A percentile compares a stretch with the other conserved stretches of the same genome.
These are phyloP conservation scores for Chytridium lagenaria DNA, from an alignment of 371 early-diverging fungal species.

Conservation along the genomic window DNA sequence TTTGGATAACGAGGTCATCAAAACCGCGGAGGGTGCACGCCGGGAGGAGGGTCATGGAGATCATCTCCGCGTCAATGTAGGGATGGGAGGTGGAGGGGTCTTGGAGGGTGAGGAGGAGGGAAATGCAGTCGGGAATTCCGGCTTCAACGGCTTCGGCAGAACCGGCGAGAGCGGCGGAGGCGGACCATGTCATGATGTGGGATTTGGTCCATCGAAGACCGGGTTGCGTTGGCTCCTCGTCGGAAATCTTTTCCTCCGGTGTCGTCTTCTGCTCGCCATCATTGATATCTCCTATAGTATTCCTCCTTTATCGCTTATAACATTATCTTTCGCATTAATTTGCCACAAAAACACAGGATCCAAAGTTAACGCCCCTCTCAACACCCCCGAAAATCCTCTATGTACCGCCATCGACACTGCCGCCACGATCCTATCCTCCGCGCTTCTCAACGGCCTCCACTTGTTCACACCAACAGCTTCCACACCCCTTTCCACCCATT, in stretches of 20 bases:
- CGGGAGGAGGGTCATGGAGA: background rate
- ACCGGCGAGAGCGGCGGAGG: slow-evolving; percentile 1
- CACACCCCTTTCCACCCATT: background rate
- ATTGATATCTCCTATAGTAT: too few relatives aligned
- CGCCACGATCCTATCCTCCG: background rate
- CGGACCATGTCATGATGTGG: background rate
- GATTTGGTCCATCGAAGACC: background rate
- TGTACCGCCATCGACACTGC: background rate
- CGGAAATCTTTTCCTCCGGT: too few relatives aligned
- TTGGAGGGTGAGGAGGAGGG: background rate
- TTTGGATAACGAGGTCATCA: background rate
- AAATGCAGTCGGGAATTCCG: background rate
- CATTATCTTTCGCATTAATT: background rate
- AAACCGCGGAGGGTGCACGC: background rate
- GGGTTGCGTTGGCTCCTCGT: too few relatives aligned
- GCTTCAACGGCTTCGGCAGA: background rate
- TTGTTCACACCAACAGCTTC: background rate
- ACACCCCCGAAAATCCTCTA: background rate
- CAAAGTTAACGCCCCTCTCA: background rate
- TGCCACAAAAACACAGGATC: background rate
- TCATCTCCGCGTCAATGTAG: background rate
- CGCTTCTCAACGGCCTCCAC: background rate
- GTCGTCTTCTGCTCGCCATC: too few relatives aligned
- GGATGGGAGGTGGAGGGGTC: background rate
- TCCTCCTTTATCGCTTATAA: background rate